Percentiles rank a stretch among this genome's conserved stretches.
phyloP scores from a whole-genome alignment of 371 early-diverging fungal genomes.

The Blastocladiella emersonii region DNA sequence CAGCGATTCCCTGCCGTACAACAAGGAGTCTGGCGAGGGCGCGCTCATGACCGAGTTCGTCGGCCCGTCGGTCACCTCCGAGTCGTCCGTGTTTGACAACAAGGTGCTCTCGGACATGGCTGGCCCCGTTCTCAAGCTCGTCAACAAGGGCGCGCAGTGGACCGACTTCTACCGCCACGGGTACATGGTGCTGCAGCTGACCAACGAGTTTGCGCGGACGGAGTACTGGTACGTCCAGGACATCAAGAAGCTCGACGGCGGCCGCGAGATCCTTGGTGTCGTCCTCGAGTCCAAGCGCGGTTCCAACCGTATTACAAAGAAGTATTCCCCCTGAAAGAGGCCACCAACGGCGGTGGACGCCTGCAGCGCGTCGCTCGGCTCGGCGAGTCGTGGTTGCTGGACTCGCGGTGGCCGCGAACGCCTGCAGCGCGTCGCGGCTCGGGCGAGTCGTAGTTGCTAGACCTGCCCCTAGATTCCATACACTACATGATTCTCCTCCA shows the following conservation, averaged over 20 bases:
- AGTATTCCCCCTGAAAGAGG: not conserved
- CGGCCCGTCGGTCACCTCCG: constrained; percentile 3
- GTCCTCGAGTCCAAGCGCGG: not conserved
- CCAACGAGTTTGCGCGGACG: not conserved
- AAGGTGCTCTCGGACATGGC: not conserved
- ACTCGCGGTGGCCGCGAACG: too few species aligned
- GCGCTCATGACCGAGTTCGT: not conserved
- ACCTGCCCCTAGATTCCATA: too few species aligned
- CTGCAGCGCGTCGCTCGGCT: too few species aligned
- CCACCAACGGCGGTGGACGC: too few species aligned
- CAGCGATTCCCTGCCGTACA: not conserved
- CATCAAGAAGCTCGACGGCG: not conserved
- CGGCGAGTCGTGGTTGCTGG: too few species aligned
- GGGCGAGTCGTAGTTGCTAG: too few species aligned
- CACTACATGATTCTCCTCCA: too few species aligned
- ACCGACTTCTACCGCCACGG: not conserved
- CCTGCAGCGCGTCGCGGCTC: too few species aligned
- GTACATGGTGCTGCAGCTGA: not conserved
- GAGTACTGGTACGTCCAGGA: not conserved
- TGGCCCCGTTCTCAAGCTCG: not conserved
- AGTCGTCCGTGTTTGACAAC: not conserved
- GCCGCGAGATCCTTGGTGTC: not conserved
- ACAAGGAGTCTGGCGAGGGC: not conserved
- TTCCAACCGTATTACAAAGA: not conserved
- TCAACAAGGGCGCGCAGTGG: not conserved